Evolutionary conservation across 768 basidiomycete genomes (phyloP).

Genomic region (Mycena galericulata): DNA sequence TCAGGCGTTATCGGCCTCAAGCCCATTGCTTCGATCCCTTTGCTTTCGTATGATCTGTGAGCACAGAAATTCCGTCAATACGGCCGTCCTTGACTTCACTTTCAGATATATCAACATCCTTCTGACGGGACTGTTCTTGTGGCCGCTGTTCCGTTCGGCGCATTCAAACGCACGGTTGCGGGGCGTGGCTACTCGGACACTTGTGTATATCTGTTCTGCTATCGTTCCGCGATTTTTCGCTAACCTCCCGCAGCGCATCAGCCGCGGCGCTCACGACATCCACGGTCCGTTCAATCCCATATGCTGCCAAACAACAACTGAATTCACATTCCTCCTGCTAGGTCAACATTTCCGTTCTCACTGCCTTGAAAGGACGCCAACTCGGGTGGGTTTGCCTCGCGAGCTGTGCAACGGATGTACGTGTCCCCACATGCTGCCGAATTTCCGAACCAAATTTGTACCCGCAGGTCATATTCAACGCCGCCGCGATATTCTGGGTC

Average conservation of each 20-base stretch:
- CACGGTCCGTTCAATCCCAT: constrained; percentile 42
- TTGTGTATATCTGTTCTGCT: constrained; percentile 46
- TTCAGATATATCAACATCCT: constrained; percentile 49
- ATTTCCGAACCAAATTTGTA: not conserved
- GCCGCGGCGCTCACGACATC: constrained; percentile 61
- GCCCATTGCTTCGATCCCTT: constrained; percentile 54
- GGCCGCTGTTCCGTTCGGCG: constrained; percentile 53
- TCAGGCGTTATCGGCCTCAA: constrained; percentile 58
- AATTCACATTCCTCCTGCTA: constrained; percentile 7
- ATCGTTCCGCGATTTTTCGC: not conserved
- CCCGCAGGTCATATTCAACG: constrained; percentile 59
- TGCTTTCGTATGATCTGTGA: constrained; percentile 62
- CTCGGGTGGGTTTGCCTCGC: constrained; percentile 62
- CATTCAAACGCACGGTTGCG: constrained; percentile 49
- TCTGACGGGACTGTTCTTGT: constrained; percentile 59
- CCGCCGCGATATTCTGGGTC: constrained; percentile 62
- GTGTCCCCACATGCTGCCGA: constrained; percentile 21
- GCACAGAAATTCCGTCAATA: constrained; percentile 33
- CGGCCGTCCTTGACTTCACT: not conserved
- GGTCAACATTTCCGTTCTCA: constrained; percentile 60
- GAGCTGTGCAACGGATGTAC: constrained; percentile 48
- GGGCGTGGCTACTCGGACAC: constrained; percentile 54
- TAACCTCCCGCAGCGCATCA: constrained; percentile 51
- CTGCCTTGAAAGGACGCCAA: constrained; percentile 57
- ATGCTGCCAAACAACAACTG: not conserved